These are phyloP conservation scores for Nakataea oryzae DNA, from an alignment of 2,329 filamentous ascomycete species.

Conservation along the genomic window DNA sequence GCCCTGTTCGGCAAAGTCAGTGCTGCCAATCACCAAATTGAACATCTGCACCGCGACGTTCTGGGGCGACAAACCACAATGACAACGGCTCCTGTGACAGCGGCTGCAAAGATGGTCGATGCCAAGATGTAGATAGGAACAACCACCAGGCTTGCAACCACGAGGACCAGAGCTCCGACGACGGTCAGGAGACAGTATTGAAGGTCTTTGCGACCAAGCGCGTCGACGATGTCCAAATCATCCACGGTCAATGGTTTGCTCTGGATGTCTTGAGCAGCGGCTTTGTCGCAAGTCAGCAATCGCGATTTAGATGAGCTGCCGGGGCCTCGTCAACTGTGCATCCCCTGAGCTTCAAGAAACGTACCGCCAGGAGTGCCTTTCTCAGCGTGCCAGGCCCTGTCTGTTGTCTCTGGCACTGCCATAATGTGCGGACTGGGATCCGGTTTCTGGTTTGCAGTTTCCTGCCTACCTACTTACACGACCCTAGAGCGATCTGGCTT, in stretches of 20 bases:
- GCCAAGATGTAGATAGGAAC: not conserved
- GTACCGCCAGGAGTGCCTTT: not conserved
- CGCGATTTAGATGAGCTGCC: not conserved
- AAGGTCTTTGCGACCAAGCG: not conserved
- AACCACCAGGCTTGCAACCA: not conserved
- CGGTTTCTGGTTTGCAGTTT: not conserved
- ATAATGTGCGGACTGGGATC: not conserved
- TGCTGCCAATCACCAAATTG: not conserved
- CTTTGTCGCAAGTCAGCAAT: not conserved
- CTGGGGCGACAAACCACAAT: not conserved
- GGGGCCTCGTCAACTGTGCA: not conserved
- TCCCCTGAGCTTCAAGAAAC: not conserved
- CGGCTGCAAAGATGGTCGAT: not conserved
- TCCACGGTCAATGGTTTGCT: not conserved
- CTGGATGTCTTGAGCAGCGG: not conserved
- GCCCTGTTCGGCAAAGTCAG: not conserved
- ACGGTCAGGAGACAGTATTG: not conserved
- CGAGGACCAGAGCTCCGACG: not conserved
- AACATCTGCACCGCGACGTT: not conserved
- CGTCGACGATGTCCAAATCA: constrained; percentile 2
- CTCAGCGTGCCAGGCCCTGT: not conserved
- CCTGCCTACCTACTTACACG: too few species aligned
- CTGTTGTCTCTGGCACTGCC: not conserved
- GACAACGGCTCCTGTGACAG: not conserved
- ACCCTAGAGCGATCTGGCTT: not conserved